Evolutionary conservation across 805 yeast species (phyloP), one percentile per base, ranked within the genome.

Genomic region (Monosporozyma siamensis): DNA sequence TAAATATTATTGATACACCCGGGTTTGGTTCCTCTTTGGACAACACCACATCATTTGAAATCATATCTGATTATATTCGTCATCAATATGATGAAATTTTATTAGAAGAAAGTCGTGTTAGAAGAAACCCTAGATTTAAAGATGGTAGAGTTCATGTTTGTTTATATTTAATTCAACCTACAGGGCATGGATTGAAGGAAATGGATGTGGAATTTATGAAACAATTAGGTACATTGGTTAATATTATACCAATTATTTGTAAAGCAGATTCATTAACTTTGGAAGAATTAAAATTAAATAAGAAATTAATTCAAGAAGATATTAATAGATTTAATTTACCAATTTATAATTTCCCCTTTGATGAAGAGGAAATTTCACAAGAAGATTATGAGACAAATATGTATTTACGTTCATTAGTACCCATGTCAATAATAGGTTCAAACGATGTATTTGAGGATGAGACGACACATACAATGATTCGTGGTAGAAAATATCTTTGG

Each of bases 221-320:
- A 58, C 75, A 77, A 56, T 72, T 89, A 45, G 87, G 87, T 48
- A 77, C 78, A 42, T 77, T 85, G 54, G 94, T 82, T 45, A 88
- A 88, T 59, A 75, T 88, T 58, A 78, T 88, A 45, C 97, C 97
- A 12, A 77, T 88, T 41, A 78, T 88, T 53, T 78, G 89, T 55
- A 88, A 88, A 64, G 75, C 92, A 17, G 97, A 88, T 63, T 80
- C 95, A 15, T 70, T 88, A 53, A 82, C 95, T 9, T 80, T 75
- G 50, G 82, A 77, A 44, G 97, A 88, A 67, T 66, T 87, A 48
- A 71, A 71, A 51, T 63, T 78, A 48, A 87, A 87, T 67, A 88
- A 88, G 59, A 71, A 69, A 53, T 70, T 87, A 56, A 80, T 84
- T 41, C 69, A 71, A 61, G 88, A 83, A 63, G 96, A 89, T 61